Evolutionary conservation across 83 land plant genomes (phyloP).

Genomic region (Diphasiastrum complanatum): DNA sequence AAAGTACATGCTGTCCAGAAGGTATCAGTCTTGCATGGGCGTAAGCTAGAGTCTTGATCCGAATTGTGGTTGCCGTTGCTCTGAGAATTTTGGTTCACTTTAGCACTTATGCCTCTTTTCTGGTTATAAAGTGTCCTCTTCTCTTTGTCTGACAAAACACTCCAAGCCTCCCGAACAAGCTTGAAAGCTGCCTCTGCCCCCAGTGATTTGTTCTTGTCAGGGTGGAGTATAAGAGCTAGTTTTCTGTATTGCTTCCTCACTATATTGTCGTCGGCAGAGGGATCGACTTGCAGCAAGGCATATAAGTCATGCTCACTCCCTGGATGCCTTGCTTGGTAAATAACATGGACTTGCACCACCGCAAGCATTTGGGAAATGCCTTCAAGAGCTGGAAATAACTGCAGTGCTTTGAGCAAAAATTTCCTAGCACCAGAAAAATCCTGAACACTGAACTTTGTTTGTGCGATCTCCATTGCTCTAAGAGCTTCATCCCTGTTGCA

Average conservation of each 20-base stretch:
- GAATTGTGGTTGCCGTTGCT: background rate
- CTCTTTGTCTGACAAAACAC: conserved; percentile 43
- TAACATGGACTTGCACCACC: conserved; percentile 40
- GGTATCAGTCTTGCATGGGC: background rate
- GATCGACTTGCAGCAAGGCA: conserved; percentile 34
- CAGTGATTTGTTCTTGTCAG: conserved; percentile 36
- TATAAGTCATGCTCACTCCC: conserved; percentile 47
- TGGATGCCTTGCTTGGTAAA: conserved; percentile 23
- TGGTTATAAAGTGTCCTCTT: conserved; percentile 39
- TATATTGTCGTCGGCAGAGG: conserved; percentile 12
- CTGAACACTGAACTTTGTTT: conserved; percentile 33
- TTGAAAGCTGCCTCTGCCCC: conserved; percentile 50
- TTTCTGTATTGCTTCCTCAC: conserved; percentile 36
- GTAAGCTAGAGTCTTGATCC: background rate
- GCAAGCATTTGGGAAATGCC: conserved; percentile 43
- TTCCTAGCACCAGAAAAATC: conserved; percentile 40
- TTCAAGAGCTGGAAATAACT: conserved; percentile 28
- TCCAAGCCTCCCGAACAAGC: conserved; percentile 48
- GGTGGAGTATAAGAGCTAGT: conserved; percentile 47
- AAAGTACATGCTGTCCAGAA: conserved; percentile 50
- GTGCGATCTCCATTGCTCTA: conserved; percentile 39
- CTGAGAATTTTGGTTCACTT: background rate
- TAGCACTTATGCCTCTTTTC: conserved; percentile 18
- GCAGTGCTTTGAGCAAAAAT: conserved; percentile 42
- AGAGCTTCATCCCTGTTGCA: conserved; percentile 37